These are phyloP conservation scores for Xylaria intraflava DNA, from an alignment of 495 filamentous ascomycete species.

Conservation along the genomic window DNA sequence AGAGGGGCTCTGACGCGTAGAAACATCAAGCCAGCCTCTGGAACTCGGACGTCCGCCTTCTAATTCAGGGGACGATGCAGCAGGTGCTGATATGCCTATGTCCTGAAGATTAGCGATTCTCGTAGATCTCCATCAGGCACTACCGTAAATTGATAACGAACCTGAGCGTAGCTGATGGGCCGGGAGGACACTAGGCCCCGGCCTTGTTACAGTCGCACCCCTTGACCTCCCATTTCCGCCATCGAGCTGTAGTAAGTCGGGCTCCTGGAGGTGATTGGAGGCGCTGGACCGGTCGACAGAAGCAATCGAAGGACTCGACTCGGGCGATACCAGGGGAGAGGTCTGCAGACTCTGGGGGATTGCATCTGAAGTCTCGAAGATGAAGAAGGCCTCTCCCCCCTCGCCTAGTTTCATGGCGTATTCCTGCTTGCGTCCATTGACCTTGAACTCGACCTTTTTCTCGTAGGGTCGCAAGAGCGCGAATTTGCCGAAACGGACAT, in stretches of 20 bases:
- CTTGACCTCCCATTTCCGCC: slow-evolving; percentile 11
- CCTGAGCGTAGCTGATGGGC: slow-evolving; percentile 20
- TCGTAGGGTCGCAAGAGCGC: slow-evolving; percentile 90
- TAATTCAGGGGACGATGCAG: slow-evolving; percentile 56
- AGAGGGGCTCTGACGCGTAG: slow-evolving; percentile 28
- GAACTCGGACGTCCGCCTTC: slow-evolving; percentile 38
- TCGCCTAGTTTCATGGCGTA: slow-evolving; percentile 99
- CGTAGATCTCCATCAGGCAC: not conserved
- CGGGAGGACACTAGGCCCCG: slow-evolving; percentile 31
- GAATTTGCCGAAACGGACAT: slow-evolving; percentile 98
- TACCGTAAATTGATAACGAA: slow-evolving; percentile 4
- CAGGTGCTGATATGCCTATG: slow-evolving; percentile 54
- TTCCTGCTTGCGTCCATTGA: slow-evolving; percentile 85
- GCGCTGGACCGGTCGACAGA: slow-evolving; percentile 46
- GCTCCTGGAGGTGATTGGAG: slow-evolving; percentile 60
- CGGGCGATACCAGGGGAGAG: slow-evolving; percentile 84
- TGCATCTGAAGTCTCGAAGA: slow-evolving; percentile 86
- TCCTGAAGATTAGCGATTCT: slow-evolving; percentile 3
- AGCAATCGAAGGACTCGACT: slow-evolving; percentile 64
- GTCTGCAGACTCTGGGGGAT: slow-evolving; percentile 90
- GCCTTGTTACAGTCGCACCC: slow-evolving; percentile 25
- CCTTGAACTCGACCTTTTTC: slow-evolving; percentile 97
- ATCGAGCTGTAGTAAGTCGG: slow-evolving; percentile 72
- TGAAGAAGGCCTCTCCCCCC: slow-evolving; percentile 96
- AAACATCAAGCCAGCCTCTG: slow-evolving; percentile 36